phyloP scores from a whole-genome alignment of 768 basidiomycete species.

The Sporobolomyces roseus region DNA sequence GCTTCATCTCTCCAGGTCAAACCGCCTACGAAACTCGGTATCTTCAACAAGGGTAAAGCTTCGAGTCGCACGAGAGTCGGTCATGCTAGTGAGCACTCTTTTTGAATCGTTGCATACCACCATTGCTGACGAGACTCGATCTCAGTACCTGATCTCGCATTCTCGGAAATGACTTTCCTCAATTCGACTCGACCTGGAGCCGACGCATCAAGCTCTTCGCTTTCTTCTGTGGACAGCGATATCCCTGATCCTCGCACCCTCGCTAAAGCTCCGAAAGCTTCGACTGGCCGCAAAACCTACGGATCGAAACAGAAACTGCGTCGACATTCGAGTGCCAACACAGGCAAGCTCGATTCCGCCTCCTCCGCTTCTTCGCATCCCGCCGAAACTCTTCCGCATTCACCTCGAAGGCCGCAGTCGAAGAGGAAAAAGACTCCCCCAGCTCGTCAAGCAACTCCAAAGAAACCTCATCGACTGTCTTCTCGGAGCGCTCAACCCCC shows the following conservation, averaged over 20 bases:
- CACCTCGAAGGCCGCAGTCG: no score
- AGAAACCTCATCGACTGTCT: background rate
- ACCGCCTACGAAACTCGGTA: conserved; percentile 20
- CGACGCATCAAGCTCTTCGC: background rate
- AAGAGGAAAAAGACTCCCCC: background rate
- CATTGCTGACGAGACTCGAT: no score
- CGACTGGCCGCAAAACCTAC: background rate
- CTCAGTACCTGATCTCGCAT: conserved; percentile 36
- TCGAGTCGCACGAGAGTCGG: conserved; percentile 28
- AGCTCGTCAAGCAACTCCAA: background rate
- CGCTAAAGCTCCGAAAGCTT: background rate
- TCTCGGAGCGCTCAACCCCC: background rate
- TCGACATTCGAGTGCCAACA: background rate
- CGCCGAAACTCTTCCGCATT: background rate
- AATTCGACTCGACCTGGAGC: conserved; percentile 16
- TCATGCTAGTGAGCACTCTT: background rate
- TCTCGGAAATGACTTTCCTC: conserved; percentile 37
- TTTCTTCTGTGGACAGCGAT: background rate
- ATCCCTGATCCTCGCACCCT: background rate
- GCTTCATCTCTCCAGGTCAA: conserved; percentile 16
- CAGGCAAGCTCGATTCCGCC: background rate
- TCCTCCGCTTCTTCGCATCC: background rate
- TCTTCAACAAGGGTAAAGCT: conserved; percentile 40
- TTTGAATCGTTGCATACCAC: background rate
- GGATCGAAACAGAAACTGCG: background rate